Evolutionary conservation across 2,329 filamentous ascomycete genomes (phyloP).

Genomic region (Neofusicoccum cordaticola): DNA sequence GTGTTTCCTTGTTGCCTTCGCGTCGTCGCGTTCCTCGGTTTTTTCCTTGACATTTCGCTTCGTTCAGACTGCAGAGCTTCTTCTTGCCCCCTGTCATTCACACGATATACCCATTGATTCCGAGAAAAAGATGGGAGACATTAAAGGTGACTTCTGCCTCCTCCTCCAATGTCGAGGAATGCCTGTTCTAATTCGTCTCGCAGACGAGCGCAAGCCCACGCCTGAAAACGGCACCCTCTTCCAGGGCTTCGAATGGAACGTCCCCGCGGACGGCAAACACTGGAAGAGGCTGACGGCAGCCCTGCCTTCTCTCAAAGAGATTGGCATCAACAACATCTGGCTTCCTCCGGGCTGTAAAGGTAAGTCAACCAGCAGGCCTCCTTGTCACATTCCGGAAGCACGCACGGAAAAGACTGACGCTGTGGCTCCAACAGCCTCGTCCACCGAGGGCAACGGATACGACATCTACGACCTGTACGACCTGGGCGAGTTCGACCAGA

Average conservation of each 20-base stretch:
- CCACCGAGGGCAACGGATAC: conserved; percentile 60
- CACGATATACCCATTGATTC: background rate
- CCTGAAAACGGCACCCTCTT: conserved; percentile 49
- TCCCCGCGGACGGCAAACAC: conserved; percentile 57
- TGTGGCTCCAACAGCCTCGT: conserved; percentile 42
- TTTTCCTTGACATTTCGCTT: too few species aligned
- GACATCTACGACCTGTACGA: conserved; percentile 65
- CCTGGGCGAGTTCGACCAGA: conserved; percentile 70
- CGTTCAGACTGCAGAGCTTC: too few species aligned
- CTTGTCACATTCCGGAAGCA: conserved; percentile 3
- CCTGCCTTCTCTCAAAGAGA: conserved; percentile 54
- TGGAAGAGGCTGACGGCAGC: conserved; percentile 57
- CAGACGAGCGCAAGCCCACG: conserved; percentile 12
- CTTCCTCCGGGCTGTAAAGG: conserved; percentile 72
- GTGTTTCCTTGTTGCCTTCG: background rate
- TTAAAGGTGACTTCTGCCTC: background rate
- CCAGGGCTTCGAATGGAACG: conserved; percentile 72
- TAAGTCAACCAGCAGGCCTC: background rate
- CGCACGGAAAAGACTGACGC: too few species aligned
- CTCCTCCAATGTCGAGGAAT: too few species aligned
- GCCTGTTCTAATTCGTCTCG: background rate
- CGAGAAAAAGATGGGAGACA: background rate
- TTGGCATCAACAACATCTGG: conserved; percentile 65
- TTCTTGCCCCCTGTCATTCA: background rate
- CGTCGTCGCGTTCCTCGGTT: background rate